A percentile compares a stretch with the other conserved stretches of the same genome.
These are phyloP conservation scores for Gnomoniopsis sp. DNA, from an alignment of 2,329 filamentous ascomycete species.

Conservation along the genomic window DNA sequence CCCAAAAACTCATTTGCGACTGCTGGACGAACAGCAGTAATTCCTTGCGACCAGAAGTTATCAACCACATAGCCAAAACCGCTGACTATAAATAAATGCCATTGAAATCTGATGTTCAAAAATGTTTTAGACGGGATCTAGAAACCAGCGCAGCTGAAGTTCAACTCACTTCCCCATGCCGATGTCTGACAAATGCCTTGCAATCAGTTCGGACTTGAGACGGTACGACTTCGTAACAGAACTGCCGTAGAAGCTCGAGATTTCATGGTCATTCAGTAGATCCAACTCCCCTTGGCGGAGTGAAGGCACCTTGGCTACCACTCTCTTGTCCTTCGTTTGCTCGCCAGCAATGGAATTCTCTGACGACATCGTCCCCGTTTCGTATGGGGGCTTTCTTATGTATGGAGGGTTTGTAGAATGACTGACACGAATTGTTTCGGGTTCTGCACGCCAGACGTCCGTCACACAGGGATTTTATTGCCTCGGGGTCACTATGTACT, in stretches of 20 bases:
- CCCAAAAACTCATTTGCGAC: constrained; percentile 32
- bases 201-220: constrained; percentile 31
- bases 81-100: constrained; percentile 42
- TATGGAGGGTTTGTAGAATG: no score
- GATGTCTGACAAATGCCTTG: constrained; percentile 27
- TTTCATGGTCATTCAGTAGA: constrained; percentile 25
- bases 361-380: constrained; percentile 2
- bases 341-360: not conserved
- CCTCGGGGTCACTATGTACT: not conserved
- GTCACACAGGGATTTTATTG: not conserved
- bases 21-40: constrained; percentile 31
- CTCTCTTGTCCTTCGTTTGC: constrained; percentile 1
- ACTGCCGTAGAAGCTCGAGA: constrained; percentile 35
- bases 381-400: not conserved
- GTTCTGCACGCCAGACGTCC: not conserved
- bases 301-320: not conserved
- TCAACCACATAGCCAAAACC: constrained; percentile 45
- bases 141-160: fast-evolving
- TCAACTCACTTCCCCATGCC: constrained; percentile 32
- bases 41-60: constrained; percentile 38
- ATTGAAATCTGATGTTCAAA: constrained; percentile 29
- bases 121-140: not conserved
- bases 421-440: not conserved
- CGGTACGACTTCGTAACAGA: constrained; percentile 29
- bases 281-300: constrained; percentile 3